These are phyloP conservation scores for Lipomyces spencermartinsiae DNA, from an alignment of 805 yeast genomes.

Conservation along the genomic window DNA sequence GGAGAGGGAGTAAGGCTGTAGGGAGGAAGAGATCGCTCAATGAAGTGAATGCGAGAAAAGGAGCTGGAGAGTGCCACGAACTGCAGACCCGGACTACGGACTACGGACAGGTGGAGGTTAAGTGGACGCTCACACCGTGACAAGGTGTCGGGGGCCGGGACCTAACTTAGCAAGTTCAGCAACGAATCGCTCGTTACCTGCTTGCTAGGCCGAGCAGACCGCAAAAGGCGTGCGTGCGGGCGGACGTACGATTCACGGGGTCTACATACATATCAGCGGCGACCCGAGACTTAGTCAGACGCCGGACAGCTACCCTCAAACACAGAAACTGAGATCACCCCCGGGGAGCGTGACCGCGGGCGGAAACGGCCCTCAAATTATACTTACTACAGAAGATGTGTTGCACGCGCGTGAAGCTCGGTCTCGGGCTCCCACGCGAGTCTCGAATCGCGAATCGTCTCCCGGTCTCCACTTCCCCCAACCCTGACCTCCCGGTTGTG, in stretches of 20 bases:
- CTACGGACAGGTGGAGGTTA: not conserved
- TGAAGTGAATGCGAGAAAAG: constrained; percentile 9
- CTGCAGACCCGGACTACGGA: not conserved
- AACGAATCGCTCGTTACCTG: not conserved
- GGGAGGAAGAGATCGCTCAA: constrained; percentile 9
- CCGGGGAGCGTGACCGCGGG: not conserved
- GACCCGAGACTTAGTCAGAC: not conserved
- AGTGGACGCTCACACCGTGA: not conserved
- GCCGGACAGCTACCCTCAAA: not conserved
- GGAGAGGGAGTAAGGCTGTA: not conserved
- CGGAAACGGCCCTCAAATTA: not conserved
- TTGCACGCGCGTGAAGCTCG: not conserved
- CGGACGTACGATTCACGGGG: not conserved
- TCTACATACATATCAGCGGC: not conserved
- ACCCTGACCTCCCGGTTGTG: not conserved
- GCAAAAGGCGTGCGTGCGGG: not conserved
- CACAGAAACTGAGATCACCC: not conserved
- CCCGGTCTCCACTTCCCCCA: not conserved
- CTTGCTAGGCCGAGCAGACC: not conserved
- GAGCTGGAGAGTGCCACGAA: constrained; percentile 10
- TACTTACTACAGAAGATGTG: not conserved
- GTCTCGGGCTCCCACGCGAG: not conserved
- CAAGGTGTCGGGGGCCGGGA: not conserved
- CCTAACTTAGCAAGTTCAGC: not conserved
- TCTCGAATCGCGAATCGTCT: not conserved